These are phyloP conservation scores for Mycena leptocephala DNA, from an alignment of 768 basidiomycete species.

Conservation along the genomic window DNA sequence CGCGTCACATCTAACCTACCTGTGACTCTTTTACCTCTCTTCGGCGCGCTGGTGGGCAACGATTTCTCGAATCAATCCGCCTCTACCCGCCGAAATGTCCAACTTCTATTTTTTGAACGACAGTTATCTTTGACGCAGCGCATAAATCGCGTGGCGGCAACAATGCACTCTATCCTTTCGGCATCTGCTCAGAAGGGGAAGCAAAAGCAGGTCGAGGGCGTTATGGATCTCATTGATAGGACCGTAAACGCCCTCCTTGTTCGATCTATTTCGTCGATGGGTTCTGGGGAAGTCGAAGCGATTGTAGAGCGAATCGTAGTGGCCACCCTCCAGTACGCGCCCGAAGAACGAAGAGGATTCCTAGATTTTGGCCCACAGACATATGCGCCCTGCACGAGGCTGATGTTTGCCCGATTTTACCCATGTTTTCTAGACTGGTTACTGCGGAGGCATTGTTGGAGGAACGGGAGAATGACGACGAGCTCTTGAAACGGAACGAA, in stretches of 20 bases:
- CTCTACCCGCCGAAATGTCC: slow-evolving; percentile 65
- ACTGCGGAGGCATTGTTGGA: slow-evolving; percentile 45
- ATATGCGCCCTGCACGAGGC: slow-evolving; percentile 76
- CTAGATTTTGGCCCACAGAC: slow-evolving; percentile 68
- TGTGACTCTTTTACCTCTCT: slow-evolving; percentile 79
- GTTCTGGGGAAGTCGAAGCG: slow-evolving; percentile 74
- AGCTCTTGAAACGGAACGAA: slow-evolving; percentile 45
- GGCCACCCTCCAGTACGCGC: slow-evolving; percentile 84
- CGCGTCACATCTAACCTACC: slow-evolving; percentile 81
- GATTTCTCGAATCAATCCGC: slow-evolving; percentile 77
- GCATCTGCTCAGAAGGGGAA: slow-evolving; percentile 65
- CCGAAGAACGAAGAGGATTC: slow-evolving; percentile 67
- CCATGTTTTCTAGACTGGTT: slow-evolving; percentile 66
- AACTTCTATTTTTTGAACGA: slow-evolving; percentile 79
- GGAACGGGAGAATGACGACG: slow-evolving; percentile 47
- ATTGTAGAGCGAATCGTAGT: slow-evolving; percentile 82
- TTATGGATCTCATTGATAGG: slow-evolving; percentile 84
- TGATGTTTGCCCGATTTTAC: slow-evolving; percentile 70
- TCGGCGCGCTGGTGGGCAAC: slow-evolving; percentile 87
- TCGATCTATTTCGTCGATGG: slow-evolving; percentile 64
- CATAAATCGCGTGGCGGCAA: slow-evolving; percentile 75
- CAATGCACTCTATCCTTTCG: slow-evolving; percentile 69
- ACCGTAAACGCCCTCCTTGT: slow-evolving; percentile 73
- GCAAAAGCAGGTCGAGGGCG: slow-evolving; percentile 72
- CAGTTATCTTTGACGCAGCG: slow-evolving; percentile 72